phyloP scores from a whole-genome alignment of 177 flowering plant species.

The Telopea speciosissima region DNA sequence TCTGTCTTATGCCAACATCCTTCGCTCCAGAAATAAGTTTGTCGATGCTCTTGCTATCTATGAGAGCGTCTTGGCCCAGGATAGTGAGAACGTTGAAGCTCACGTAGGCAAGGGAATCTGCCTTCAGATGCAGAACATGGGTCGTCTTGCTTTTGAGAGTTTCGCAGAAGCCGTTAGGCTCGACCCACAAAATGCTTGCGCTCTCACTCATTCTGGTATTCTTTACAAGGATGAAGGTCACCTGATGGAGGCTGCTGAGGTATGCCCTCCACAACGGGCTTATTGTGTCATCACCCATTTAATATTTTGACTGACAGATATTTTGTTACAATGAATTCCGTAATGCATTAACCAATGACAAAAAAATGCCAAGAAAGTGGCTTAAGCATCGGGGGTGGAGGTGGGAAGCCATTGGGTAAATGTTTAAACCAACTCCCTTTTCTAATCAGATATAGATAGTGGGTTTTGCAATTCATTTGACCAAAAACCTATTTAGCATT shows the following conservation, averaged over 20 bases:
- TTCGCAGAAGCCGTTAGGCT: slow-evolving; percentile 78
- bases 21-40: slow-evolving; percentile 90
- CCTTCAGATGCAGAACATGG: slow-evolving; percentile 86
- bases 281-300: background rate
- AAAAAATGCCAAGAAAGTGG: no score
- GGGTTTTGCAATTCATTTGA: no score
- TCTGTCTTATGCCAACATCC: slow-evolving; percentile 83
- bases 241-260: slow-evolving; percentile 95
- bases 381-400: no score
- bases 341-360: no score
- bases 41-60: slow-evolving; percentile 80
- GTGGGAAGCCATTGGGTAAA: no score
- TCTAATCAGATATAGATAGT: no score
- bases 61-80: slow-evolving; percentile 66
- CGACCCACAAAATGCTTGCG: slow-evolving; percentile 92
- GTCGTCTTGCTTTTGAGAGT: slow-evolving; percentile 76
- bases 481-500: no score
- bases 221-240: slow-evolving; percentile 93
- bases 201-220: slow-evolving; percentile 92
- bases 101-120: slow-evolving; percentile 94
- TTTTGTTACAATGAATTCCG: slow-evolving; percentile 8
- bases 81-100: slow-evolving; percentile 71
- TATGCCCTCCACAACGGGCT: slow-evolving; percentile 22
- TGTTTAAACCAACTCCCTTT: no score
- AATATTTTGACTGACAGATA: background rate